phyloP scores from a whole-genome alignment of 2,329 filamentous ascomycete species.

The Leptographium lundbergii region DNA sequence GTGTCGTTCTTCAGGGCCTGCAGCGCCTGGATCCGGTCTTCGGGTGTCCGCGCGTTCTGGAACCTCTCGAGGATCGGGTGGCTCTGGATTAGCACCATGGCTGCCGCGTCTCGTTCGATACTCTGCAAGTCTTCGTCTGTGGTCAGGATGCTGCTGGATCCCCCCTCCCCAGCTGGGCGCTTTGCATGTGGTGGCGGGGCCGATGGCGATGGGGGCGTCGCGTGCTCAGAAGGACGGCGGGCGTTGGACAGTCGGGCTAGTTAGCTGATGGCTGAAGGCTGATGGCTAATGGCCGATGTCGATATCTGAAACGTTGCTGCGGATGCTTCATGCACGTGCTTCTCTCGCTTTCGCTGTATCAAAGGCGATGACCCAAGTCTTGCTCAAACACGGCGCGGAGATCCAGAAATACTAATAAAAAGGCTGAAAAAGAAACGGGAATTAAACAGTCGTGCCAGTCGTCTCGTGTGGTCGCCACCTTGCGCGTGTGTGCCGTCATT shows the following conservation, averaged over 20 bases:
- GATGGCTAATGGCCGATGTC: too few species aligned
- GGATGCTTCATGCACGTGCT: background rate
- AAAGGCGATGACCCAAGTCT: background rate
- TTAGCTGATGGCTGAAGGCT: too few species aligned
- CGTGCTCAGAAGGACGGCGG: too few species aligned
- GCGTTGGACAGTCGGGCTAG: too few species aligned
- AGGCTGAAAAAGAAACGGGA: background rate
- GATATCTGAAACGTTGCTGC: background rate
- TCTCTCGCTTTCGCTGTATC: background rate
- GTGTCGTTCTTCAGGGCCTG: slow-evolving; percentile 76
- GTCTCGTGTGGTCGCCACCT: background rate
- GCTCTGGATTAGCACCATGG: slow-evolving; percentile 41
- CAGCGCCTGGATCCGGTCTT: slow-evolving; percentile 48
- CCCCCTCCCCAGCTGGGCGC: too few species aligned
- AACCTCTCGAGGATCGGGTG: slow-evolving; percentile 45
- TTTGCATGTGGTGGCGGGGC: background rate
- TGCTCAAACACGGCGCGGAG: background rate
- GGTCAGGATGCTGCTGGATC: background rate
- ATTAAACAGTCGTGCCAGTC: background rate
- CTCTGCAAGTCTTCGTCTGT: background rate
- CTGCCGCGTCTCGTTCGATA: background rate
- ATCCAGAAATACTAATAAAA: background rate
- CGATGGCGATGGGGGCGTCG: background rate
- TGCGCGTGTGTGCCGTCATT: background rate
- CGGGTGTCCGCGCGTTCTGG: slow-evolving; percentile 35